phyloP scores from a whole-genome alignment of 805 yeast genomes.

The Wickerhamiella alocasiicola region DNA sequence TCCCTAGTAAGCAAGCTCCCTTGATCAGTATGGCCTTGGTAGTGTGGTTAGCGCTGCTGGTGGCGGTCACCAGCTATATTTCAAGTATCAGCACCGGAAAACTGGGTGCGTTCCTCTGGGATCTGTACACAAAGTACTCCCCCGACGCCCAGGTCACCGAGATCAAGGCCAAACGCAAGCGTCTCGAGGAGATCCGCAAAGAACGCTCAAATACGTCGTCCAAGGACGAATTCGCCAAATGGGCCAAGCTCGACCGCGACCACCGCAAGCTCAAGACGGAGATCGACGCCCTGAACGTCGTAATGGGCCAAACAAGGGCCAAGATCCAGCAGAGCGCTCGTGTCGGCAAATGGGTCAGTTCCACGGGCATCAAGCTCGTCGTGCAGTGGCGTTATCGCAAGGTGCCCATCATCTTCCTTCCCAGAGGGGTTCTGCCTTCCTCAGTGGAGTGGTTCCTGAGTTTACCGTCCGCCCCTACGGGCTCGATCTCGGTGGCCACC shows the following conservation, averaged over 20 bases:
- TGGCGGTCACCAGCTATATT: slow-evolving; percentile 6
- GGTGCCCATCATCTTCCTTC: slow-evolving; percentile 45
- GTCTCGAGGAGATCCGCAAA: slow-evolving; percentile 37
- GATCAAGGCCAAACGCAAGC: slow-evolving; percentile 29
- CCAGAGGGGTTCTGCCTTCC: slow-evolving; percentile 44
- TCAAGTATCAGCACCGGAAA: background rate
- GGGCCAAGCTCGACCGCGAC: slow-evolving; percentile 83
- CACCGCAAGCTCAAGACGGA: slow-evolving; percentile 45
- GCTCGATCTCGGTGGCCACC: slow-evolving; percentile 46
- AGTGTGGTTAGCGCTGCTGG: slow-evolving; percentile 7
- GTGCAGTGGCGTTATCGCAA: slow-evolving; percentile 43
- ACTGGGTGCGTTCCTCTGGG: slow-evolving; percentile 1
- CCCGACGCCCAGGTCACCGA: slow-evolving; percentile 21
- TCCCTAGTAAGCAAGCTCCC: too few species aligned
- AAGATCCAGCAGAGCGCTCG: slow-evolving; percentile 28
- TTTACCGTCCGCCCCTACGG: slow-evolving; percentile 51
- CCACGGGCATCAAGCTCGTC: slow-evolving; percentile 33
- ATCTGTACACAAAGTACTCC: slow-evolving; percentile 1
- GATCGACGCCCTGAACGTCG: slow-evolving; percentile 31
- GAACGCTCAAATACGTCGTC: slow-evolving; percentile 58
- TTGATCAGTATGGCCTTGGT: slow-evolving; percentile 3
- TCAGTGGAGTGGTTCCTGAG: slow-evolving; percentile 44
- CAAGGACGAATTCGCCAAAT: slow-evolving; percentile 87
- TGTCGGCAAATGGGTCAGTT: slow-evolving; percentile 29
- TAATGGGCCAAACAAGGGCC: slow-evolving; percentile 30